Percentiles rank a stretch among this genome's conserved stretches.
phyloP scores from a whole-genome alignment of 192 early-diverging fungal species.

The Coemansia sp. region DNA sequence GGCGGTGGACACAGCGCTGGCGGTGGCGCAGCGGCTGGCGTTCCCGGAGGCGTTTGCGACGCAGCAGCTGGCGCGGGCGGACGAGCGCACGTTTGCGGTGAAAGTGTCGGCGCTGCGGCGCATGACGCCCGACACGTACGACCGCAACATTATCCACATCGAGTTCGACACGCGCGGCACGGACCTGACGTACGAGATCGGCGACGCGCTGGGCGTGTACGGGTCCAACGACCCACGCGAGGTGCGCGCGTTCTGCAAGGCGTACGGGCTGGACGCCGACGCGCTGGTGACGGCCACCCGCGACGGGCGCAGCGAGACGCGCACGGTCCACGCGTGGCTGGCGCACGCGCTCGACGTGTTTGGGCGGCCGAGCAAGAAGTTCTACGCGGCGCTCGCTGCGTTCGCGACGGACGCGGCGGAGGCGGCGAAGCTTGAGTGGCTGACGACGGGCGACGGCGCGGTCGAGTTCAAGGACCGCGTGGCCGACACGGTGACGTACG shows the following conservation, averaged over 20 bases:
- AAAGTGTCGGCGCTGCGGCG: conserved; percentile 52
- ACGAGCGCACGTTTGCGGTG: conserved; percentile 30
- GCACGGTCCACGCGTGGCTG: conserved; percentile 77
- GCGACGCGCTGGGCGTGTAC: conserved; percentile 92
- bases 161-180: conserved; percentile 86
- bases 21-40: conserved; percentile 32
- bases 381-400: conserved; percentile 79
- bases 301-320: conserved; percentile 61
- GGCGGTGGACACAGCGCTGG: not conserved
- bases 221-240: conserved; percentile 79
- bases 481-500: conserved; percentile 81
- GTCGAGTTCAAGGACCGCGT: conserved; percentile 78
- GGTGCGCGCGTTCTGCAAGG: conserved; percentile 69
- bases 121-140: conserved; percentile 85
- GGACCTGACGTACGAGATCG: conserved; percentile 84
- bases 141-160: conserved; percentile 96
- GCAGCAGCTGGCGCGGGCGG: conserved; percentile 13
- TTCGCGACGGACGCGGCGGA: conserved; percentile 69
- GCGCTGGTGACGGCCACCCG: conserved; percentile 65
- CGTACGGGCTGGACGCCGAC: conserved; percentile 68
- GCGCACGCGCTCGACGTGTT: conserved; percentile 86
- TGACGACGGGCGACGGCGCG: conserved; percentile 70
- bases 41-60: conserved; percentile 45
- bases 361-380: conserved; percentile 92
- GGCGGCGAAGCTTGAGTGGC: conserved; percentile 60